These are phyloP conservation scores for Septoria petroselini DNA, from an alignment of 2,329 filamentous ascomycete species.

Conservation along the genomic window DNA sequence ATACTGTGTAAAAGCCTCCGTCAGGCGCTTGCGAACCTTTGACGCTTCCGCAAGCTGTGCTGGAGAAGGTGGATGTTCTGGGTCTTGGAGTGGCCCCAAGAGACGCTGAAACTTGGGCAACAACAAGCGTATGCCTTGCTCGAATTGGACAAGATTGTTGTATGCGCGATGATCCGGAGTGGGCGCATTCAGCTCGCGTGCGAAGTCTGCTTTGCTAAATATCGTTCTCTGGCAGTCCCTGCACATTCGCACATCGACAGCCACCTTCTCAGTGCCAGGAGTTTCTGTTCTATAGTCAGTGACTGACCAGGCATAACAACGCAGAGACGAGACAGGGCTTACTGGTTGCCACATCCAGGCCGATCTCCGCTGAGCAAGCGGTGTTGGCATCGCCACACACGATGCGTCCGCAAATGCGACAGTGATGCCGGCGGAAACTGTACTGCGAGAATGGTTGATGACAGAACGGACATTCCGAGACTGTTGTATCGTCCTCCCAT, in stretches of 20 bases:
- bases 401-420: conserved; percentile 85
- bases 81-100: conserved; percentile 69
- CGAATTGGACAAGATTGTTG: conserved; percentile 79
- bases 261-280: conserved; percentile 53
- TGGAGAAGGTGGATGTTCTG: conserved; percentile 61
- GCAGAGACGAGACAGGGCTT: conserved; percentile 39
- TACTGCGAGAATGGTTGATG: conserved; percentile 94
- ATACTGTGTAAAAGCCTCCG: conserved; percentile 86
- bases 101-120: conserved; percentile 81
- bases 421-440: conserved; percentile 90
- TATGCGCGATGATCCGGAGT: conserved; percentile 77
- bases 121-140: conserved; percentile 77
- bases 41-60: conserved; percentile 79
- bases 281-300: conserved; percentile 41
- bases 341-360: conserved; percentile 69
- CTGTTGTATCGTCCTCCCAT: conserved; percentile 87
- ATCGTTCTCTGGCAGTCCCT: conserved; percentile 75
- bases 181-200: conserved; percentile 63
- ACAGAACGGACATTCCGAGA: conserved; percentile 84
- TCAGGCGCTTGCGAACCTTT: conserved; percentile 83
- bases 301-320: conserved; percentile 34
- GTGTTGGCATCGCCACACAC: conserved; percentile 87
- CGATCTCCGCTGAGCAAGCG: conserved; percentile 78
- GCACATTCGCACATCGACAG: conserved; percentile 85
- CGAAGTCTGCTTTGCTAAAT: conserved; percentile 74